phyloP scores from a whole-genome alignment of 768 basidiomycete genomes.

The Clavulina sp. region DNA sequence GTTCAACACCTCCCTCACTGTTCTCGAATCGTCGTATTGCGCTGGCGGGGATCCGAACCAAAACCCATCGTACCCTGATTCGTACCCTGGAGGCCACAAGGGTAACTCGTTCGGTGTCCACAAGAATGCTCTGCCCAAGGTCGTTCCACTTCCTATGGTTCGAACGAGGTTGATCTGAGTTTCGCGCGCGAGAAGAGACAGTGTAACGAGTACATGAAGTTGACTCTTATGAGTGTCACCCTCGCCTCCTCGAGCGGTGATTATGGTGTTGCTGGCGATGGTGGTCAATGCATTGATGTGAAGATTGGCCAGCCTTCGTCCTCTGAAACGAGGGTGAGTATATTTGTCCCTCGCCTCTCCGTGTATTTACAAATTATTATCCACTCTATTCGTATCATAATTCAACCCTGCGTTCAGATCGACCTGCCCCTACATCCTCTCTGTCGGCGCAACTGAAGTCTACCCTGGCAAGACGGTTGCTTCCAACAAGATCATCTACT shows the following conservation, averaged over 20 bases:
- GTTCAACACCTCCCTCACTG: slow-evolving; percentile 17
- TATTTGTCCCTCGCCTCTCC: background rate
- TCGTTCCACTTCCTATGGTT: too few species aligned
- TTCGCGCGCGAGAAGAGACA: slow-evolving; percentile 19
- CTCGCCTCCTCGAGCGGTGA: background rate
- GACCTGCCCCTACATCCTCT: slow-evolving; percentile 30
- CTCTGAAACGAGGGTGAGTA: background rate
- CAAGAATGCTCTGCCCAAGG: too few species aligned
- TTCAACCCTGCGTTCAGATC: slow-evolving; percentile 29
- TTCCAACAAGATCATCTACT: slow-evolving; percentile 22
- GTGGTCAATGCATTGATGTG: too few species aligned
- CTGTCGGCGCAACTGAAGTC: slow-evolving; percentile 25
- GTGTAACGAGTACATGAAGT: slow-evolving; percentile 21
- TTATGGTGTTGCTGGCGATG: background rate
- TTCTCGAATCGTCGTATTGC: slow-evolving; percentile 21
- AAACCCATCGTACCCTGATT: background rate
- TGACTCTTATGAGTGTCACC: background rate
- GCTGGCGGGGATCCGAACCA: slow-evolving; percentile 19
- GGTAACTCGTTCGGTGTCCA: too few species aligned
- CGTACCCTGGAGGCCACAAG: too few species aligned
- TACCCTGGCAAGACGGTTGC: slow-evolving; percentile 18
- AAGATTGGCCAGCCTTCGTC: background rate
- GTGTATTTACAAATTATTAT: background rate
- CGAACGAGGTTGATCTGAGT: slow-evolving; percentile 11
- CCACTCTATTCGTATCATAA: slow-evolving; percentile 12